A percentile compares a stretch with the other conserved stretches of the same genome.
Conservation (phyloP, 768 basidiomycete species). For the Hemileccinum rubropunctum region DNA sequence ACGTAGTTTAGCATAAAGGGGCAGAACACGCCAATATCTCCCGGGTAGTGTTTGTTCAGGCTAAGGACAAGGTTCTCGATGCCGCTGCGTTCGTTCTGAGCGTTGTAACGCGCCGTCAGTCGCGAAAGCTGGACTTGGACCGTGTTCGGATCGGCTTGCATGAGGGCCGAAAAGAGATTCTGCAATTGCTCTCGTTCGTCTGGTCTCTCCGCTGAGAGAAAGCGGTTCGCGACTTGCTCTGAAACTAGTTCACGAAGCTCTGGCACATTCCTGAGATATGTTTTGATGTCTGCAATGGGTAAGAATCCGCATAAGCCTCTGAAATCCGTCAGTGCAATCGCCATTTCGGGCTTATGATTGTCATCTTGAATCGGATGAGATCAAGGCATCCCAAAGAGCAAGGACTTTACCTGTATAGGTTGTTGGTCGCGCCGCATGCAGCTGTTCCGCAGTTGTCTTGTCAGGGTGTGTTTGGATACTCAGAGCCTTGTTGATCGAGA, state of each 20-base stretch:
- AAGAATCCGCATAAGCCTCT: conserved; percentile 90
- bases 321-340: conserved; percentile 92
- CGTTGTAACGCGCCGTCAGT: conserved; percentile 63
- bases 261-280: conserved; percentile 62
- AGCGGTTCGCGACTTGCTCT: conserved; percentile 45
- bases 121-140: conserved; percentile 54
- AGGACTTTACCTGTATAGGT: conserved; percentile 81
- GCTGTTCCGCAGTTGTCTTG: conserved; percentile 70
- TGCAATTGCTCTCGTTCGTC: conserved; percentile 54
- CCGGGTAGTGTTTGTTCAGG: conserved; percentile 76
- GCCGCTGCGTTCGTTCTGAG: conserved; percentile 42
- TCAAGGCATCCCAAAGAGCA: neutral
- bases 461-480: conserved; percentile 94
- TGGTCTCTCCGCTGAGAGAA: conserved; percentile 41
- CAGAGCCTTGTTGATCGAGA: conserved; percentile 85
- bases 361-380: conserved; percentile 53
- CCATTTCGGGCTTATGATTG: conserved; percentile 99
- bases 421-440: conserved; percentile 68
- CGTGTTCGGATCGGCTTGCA: conserved; percentile 63
- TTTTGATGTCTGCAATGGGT: conserved; percentile 70
- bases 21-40: conserved; percentile 93
- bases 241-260: conserved; percentile 79
- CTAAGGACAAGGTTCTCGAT: conserved; percentile 61
- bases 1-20: conserved; percentile 88
- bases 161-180: conserved; percentile 76